A percentile compares a stretch with the other conserved stretches of the same genome.
Evolutionary conservation across 2,329 filamentous ascomycete genomes (phyloP).

Genomic region (Mycosphaerella arachidis): DNA sequence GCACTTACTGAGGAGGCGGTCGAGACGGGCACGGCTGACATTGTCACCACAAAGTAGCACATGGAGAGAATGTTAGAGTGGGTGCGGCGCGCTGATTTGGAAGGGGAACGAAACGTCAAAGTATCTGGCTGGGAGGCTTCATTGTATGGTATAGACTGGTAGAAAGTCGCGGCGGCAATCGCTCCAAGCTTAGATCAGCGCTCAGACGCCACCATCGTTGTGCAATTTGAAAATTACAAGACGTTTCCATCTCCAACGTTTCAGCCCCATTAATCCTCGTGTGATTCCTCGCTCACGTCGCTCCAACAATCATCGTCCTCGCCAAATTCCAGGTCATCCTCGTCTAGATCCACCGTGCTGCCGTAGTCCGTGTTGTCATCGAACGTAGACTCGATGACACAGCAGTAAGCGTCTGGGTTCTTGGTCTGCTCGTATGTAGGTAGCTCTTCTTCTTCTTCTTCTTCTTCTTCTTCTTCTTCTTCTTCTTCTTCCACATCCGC

Average conservation of each 20-base stretch:
- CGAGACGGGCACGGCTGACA: conserved; percentile 1
- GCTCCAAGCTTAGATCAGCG: too few relatives aligned
- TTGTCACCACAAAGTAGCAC: conserved; percentile 4
- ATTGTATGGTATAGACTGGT: background rate
- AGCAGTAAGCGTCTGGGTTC: background rate
- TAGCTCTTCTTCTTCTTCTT: background rate
- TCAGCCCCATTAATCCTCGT: background rate
- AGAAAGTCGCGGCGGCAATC: background rate
- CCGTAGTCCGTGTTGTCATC: too few relatives aligned
- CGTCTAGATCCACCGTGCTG: too few relatives aligned
- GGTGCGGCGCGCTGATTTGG: background rate
- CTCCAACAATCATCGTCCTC: background rate
- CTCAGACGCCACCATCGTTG: too few relatives aligned
- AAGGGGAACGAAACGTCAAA: background rate
- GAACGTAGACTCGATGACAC: background rate
- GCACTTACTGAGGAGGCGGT: conserved; percentile 41
- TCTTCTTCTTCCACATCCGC: background rate
- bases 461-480: background rate
- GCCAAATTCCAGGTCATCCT: background rate
- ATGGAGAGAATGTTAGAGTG: background rate
- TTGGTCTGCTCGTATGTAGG: background rate
- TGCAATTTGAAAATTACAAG: too few relatives aligned
- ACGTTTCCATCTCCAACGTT: too few relatives aligned
- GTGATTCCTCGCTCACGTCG: background rate
- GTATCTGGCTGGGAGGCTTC: background rate